Conservation (phyloP, 2,329 filamentous ascomycete genomes). For the Fusarium sacchari region DNA sequence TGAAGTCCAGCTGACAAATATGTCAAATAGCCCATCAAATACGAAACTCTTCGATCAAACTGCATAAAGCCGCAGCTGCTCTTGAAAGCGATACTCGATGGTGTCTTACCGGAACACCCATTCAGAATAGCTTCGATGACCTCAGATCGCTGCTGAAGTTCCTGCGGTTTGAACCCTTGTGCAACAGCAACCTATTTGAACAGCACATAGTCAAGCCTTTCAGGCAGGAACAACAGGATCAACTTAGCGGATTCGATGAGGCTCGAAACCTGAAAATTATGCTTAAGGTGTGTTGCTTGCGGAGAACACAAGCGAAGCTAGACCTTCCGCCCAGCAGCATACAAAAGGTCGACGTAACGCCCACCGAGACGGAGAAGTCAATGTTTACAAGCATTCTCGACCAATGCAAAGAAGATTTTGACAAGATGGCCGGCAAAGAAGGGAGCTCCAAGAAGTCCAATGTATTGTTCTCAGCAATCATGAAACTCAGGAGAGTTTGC, state of each 20-base stretch:
- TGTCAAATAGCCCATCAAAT: background rate
- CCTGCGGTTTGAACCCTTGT: background rate
- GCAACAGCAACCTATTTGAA: accelerated
- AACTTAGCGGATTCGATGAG: accelerated
- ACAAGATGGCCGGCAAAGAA: background rate
- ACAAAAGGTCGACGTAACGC: accelerated
- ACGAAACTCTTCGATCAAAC: background rate
- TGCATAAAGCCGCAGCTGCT: accelerated
- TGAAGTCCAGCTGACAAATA: accelerated
- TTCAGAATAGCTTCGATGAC: background rate
- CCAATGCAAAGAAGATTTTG: background rate
- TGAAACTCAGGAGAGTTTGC: constrained; percentile 9
- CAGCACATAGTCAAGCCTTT: background rate
- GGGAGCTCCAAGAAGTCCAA: background rate
- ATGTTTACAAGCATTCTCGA: background rate
- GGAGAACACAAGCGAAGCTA: accelerated
- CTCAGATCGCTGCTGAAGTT: background rate
- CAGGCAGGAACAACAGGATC: accelerated
- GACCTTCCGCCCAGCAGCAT: accelerated
- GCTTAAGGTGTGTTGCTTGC: background rate
- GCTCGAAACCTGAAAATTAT: background rate
- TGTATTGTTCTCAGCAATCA: background rate
- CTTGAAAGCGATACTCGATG: accelerated
- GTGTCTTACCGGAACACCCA: background rate
- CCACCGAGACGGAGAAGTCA: accelerated